Evolutionary conservation across 495 filamentous ascomycete genomes (phyloP).

Genomic region (Penicillium paradoxum): DNA sequence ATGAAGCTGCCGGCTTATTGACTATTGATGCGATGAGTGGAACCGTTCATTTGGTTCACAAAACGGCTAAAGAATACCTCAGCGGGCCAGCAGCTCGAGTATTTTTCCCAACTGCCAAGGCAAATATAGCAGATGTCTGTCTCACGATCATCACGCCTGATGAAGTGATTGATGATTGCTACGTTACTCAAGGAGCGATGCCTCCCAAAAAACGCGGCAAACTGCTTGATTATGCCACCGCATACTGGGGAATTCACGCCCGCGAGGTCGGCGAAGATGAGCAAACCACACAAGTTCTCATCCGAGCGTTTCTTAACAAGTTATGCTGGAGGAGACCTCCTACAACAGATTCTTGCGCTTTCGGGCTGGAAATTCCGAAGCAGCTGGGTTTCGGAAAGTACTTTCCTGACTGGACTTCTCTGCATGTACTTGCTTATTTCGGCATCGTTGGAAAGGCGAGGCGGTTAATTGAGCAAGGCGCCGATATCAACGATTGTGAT

Average conservation of each 20-base stretch:
- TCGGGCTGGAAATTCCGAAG: too few species aligned
- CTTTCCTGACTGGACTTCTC: slow-evolving; percentile 22
- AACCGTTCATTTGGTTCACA: slow-evolving; percentile 27
- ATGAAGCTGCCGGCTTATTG: slow-evolving; percentile 21
- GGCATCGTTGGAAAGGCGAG: slow-evolving; percentile 22
- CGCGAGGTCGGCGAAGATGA: slow-evolving; percentile 27
- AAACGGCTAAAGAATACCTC: slow-evolving; percentile 32
- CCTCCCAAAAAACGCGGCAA: slow-evolving; percentile 7
- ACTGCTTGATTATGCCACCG: slow-evolving; percentile 27
- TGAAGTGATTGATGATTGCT: slow-evolving; percentile 35
- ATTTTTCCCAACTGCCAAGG: slow-evolving; percentile 30
- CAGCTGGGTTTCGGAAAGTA: slow-evolving; percentile 29
- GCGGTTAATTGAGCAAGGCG: slow-evolving; percentile 29
- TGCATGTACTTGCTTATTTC: slow-evolving; percentile 30
- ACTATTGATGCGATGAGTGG: slow-evolving; percentile 23
- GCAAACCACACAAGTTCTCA: slow-evolving; percentile 28
- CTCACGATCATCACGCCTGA: slow-evolving; percentile 24
- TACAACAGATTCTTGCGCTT: too few species aligned
- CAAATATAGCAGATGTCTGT: slow-evolving; percentile 30
- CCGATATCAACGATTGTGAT: slow-evolving; percentile 19
- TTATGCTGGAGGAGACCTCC: slow-evolving; percentile 32
- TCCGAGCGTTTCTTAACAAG: slow-evolving; percentile 33
- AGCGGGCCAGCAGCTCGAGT: slow-evolving; percentile 25
- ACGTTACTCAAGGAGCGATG: slow-evolving; percentile 9
- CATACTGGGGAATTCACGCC: slow-evolving; percentile 32